phyloP scores from a whole-genome alignment of 2,329 filamentous ascomycete genomes.

The Colletotrichum orbiculare region DNA sequence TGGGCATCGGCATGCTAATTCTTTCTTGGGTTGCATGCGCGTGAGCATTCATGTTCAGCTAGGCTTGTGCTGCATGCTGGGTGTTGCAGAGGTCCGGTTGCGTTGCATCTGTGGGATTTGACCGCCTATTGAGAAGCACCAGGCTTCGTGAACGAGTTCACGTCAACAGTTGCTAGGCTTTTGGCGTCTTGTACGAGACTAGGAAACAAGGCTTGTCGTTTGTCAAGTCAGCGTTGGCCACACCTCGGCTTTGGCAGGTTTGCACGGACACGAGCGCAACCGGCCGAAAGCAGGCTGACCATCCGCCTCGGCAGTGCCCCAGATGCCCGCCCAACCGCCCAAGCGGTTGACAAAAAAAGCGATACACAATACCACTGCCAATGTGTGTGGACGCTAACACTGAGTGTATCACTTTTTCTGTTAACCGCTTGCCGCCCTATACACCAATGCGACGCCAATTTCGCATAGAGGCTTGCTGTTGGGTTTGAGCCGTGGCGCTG shows the following conservation, averaged over 20 bases:
- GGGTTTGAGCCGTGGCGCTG: slow-evolving; percentile 28
- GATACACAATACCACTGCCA: too few relatives aligned
- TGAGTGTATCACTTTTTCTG: too few relatives aligned
- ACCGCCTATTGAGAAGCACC: slow-evolving; percentile 1
- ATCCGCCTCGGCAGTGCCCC: neutral
- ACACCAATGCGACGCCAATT: slow-evolving; percentile 18
- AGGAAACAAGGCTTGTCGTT: neutral
- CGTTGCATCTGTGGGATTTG: neutral
- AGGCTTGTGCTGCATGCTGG: slow-evolving; percentile 4
- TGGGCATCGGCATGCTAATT: slow-evolving; percentile 7
- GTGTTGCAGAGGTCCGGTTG: neutral
- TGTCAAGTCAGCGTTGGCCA: slow-evolving; percentile 26
- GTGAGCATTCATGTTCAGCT: neutral
- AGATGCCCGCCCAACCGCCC: slow-evolving; percentile 9
- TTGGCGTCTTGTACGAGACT: neutral
- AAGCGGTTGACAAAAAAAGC: too few relatives aligned
- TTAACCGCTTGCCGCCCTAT: too few relatives aligned
- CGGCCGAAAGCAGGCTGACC: slow-evolving; percentile 27
- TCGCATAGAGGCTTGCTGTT: slow-evolving; percentile 5
- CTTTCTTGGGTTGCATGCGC: slow-evolving; percentile 3
- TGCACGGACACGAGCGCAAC: slow-evolving; percentile 22
- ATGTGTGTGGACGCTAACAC: too few relatives aligned
- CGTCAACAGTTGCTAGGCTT: neutral
- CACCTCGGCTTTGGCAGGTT: slow-evolving; percentile 24
- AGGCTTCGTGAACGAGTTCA: neutral